Base-by-base conservation (phyloP, 495 filamentous ascomycete genomes). In the Halenospora varia region DNA sequence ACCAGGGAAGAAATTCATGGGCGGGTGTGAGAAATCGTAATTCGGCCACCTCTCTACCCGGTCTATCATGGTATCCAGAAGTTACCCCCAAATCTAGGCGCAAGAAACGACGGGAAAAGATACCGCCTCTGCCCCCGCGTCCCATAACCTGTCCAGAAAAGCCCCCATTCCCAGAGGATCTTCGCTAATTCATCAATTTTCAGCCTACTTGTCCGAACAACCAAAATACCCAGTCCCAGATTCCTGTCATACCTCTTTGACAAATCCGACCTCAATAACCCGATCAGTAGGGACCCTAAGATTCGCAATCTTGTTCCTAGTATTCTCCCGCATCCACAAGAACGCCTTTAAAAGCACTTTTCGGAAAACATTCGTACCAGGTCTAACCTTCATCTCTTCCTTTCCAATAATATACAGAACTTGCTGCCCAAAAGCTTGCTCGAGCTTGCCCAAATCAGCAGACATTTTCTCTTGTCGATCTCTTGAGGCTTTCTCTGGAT, bases 331-430 rank as follows among this genome's bases (percentile, higher is more conserved):
- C 47, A 88, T 74, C 79, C 82, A 88, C 25, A 89, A 63, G 60
- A 88, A 90, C 0, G 75, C 70, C 20, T 66, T 70, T 47, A 89
- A 63, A 6, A 82, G 41, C 0, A 79, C 18, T 40, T 63, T 74
- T 10, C 82, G 70, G 45, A 73, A 53, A 29, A 77, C 62, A 22
- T 77, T 73, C 19, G 72, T 75, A 3, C 68, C 70, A 2, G 53
- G 29, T 47, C 68, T 70, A 58, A 88, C 73, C 15, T 73, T 71
- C 77, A 90, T 78, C 71, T 88, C 77, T 58, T 89, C 86, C 64
- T 89, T 90, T 10, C 87, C 87, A 6, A 89, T 74, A 25, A 90
- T 78, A 57, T 89, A 88, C 41, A 88, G 66, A 23, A 87, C 75
- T 59, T 84, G 82, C 23, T 75, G 73, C 8, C 75, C 73, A 60